These are phyloP conservation scores for Penicillium parvum DNA, from an alignment of 495 filamentous ascomycete species.

Conservation along the genomic window DNA sequence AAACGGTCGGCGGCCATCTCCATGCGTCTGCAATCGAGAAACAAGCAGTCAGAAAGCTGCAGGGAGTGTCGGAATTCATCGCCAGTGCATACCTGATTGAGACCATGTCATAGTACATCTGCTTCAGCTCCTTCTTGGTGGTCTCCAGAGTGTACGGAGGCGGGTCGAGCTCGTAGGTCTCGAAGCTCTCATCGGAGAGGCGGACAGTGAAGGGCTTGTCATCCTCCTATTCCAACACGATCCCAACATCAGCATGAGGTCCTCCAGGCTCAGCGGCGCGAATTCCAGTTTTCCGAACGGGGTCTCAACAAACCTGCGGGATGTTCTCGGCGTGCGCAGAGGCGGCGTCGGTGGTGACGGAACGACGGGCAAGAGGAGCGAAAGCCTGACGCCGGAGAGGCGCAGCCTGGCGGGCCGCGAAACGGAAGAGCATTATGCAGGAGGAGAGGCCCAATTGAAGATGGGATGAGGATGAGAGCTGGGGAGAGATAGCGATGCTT, in stretches of 20 bases:
- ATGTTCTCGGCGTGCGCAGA: slow-evolving; percentile 79
- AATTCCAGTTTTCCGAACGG: slow-evolving; percentile 46
- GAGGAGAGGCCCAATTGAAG: slow-evolving; percentile 27
- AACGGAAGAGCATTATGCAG: slow-evolving; percentile 44
- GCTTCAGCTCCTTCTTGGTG: slow-evolving; percentile 95
- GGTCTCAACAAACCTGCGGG: slow-evolving; percentile 59
- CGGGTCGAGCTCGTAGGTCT: slow-evolving; percentile 97
- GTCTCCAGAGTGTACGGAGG: slow-evolving; percentile 85
- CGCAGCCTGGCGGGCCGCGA: slow-evolving; percentile 43
- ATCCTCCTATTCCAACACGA: slow-evolving; percentile 64
- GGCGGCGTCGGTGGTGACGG: slow-evolving; percentile 92
- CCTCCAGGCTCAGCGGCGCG: background rate
- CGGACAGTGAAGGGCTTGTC: slow-evolving; percentile 89
- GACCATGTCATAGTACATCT: slow-evolving; percentile 99
- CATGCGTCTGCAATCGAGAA: slow-evolving; percentile 68
- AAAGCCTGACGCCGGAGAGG: slow-evolving; percentile 52
- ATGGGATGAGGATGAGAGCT: slow-evolving; percentile 20
- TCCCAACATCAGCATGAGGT: slow-evolving; percentile 23
- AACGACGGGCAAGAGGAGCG: slow-evolving; percentile 56
- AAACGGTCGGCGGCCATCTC: slow-evolving; percentile 97
- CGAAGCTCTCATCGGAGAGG: slow-evolving; percentile 96
- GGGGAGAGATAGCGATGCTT: slow-evolving; percentile 23
- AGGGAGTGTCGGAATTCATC: background rate
- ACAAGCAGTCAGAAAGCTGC: slow-evolving; percentile 4
- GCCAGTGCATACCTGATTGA: slow-evolving; percentile 63